Percentiles rank a stretch among this genome's conserved stretches.
Evolutionary conservation across 768 basidiomycete species (phyloP).

Genomic region (Tylopilus intermedius): DNA sequence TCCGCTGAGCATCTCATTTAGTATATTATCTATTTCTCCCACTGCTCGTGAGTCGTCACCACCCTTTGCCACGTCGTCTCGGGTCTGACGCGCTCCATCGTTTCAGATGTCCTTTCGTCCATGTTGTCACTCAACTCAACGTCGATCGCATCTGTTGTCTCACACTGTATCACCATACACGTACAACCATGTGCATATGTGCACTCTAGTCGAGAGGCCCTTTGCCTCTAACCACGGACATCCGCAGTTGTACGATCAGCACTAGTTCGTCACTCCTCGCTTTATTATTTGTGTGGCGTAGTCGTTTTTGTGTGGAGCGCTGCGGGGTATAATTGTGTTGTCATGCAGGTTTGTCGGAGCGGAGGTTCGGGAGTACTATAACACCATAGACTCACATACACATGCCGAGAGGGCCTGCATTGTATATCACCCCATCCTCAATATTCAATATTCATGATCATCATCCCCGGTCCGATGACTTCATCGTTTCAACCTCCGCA

Average conservation of each 20-base stretch:
- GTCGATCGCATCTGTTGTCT: constrained; percentile 29
- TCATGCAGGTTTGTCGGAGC: constrained; percentile 23
- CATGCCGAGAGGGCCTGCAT: constrained; percentile 23
- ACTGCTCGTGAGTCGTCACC: constrained; percentile 20
- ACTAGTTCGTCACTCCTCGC: constrained; percentile 5
- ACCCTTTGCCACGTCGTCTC: not conserved
- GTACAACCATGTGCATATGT: constrained; percentile 32
- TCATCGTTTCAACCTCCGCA: constrained; percentile 20
- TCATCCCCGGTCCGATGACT: constrained; percentile 25
- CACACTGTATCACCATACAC: constrained; percentile 33
- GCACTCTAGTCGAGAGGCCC: constrained; percentile 27
- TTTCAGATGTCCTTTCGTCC: constrained; percentile 17
- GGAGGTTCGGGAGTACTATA: constrained; percentile 13
- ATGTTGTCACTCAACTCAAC: constrained; percentile 29
- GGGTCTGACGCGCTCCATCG: not conserved
- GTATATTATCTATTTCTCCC: constrained; percentile 21
- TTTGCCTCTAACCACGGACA: constrained; percentile 12
- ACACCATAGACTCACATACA: constrained; percentile 23
- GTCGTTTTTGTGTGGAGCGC: constrained; percentile 11
- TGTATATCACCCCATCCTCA: constrained; percentile 20
- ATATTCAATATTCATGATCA: not conserved
- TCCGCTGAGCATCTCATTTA: constrained; percentile 40
- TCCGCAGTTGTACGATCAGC: constrained; percentile 27
- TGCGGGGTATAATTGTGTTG: constrained; percentile 12
- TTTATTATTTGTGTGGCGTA: constrained; percentile 7